Conservation (phyloP, 768 basidiomycete species). For the Amanita molliuscula region DNA sequence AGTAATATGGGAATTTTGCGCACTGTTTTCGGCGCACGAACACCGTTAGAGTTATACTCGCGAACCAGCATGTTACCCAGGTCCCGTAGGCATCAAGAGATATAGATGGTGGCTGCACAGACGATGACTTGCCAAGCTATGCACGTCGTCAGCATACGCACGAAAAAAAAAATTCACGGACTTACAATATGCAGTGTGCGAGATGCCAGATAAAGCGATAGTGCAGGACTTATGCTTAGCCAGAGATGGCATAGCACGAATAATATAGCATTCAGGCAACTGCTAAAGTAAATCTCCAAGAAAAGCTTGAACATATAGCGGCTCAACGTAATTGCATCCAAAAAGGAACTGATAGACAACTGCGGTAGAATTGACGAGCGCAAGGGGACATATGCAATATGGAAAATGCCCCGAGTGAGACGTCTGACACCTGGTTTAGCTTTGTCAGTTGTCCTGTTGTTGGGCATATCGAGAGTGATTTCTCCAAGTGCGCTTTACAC, state of each 20-base stretch:
- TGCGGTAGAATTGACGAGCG: conserved; percentile 2
- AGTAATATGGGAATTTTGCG: not conserved
- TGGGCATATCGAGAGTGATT: not conserved
- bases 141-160: not conserved
- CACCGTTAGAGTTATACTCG: not conserved
- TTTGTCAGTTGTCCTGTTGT: not conserved
- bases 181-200: not conserved
- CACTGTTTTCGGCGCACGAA: not conserved
- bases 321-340: not conserved
- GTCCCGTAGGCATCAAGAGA: not conserved
- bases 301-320: conserved; percentile 4
- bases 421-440: conserved; percentile 10
- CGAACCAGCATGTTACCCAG: not conserved
- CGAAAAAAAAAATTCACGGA: too few species aligned
- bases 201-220: not conserved
- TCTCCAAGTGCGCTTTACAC: not conserved
- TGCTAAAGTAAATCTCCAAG: not conserved
- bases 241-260: not conserved
- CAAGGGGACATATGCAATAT: conserved; percentile 19
- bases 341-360: conserved; percentile 4
- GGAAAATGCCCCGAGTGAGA: conserved; percentile 25
- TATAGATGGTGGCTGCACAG: not conserved
- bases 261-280: not conserved
- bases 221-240: not conserved
- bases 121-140: not conserved